Evolutionary conservation across 1,139 yeast genomes (phyloP).

Genomic region (Scheffersomyces quercinus): DNA sequence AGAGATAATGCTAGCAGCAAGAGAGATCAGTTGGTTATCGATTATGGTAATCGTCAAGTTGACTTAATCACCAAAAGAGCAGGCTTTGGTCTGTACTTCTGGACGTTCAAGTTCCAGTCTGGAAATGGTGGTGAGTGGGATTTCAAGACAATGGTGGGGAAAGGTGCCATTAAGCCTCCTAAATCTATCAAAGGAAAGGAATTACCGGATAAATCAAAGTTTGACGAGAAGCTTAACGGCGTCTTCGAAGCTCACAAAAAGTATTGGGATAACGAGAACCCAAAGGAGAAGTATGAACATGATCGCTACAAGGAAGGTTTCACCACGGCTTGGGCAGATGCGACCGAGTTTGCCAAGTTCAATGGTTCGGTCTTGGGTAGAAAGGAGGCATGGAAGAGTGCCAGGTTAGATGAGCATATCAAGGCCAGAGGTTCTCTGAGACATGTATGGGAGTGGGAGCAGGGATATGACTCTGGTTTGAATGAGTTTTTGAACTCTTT

Average conservation of each 20-base stretch:
- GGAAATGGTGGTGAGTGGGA: slow-evolving; percentile 99
- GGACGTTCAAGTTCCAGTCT: slow-evolving; percentile 85
- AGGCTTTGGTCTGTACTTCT: slow-evolving; percentile 73
- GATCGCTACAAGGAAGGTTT: slow-evolving; percentile 81
- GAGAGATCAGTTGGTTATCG: slow-evolving; percentile 34
- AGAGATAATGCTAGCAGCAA: slow-evolving; percentile 48
- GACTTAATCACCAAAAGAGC: slow-evolving; percentile 52
- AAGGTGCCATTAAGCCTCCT: slow-evolving; percentile 52
- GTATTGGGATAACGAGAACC: slow-evolving; percentile 69
- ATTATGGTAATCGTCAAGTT: slow-evolving; percentile 45
- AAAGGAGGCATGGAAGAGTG: slow-evolving; percentile 61
- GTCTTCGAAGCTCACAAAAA: slow-evolving; percentile 50
- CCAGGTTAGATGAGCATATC: slow-evolving; percentile 56
- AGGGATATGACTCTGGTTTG: slow-evolving; percentile 72
- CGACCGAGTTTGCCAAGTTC: slow-evolving; percentile 63
- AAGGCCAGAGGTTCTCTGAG: slow-evolving; percentile 53
- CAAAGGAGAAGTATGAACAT: slow-evolving; percentile 69
- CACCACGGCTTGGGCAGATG: slow-evolving; percentile 71
- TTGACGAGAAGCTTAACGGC: slow-evolving; percentile 39
- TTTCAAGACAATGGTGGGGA: slow-evolving; percentile 71
- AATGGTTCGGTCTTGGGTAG: slow-evolving; percentile 77
- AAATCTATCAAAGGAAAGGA: slow-evolving; percentile 21
- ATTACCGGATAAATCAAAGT: slow-evolving; percentile 42
- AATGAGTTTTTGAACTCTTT: slow-evolving; percentile 24
- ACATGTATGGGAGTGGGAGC: slow-evolving; percentile 84